Conservation (phyloP, 345 rosid genomes). For the Ceriops zippeliana region DNA sequence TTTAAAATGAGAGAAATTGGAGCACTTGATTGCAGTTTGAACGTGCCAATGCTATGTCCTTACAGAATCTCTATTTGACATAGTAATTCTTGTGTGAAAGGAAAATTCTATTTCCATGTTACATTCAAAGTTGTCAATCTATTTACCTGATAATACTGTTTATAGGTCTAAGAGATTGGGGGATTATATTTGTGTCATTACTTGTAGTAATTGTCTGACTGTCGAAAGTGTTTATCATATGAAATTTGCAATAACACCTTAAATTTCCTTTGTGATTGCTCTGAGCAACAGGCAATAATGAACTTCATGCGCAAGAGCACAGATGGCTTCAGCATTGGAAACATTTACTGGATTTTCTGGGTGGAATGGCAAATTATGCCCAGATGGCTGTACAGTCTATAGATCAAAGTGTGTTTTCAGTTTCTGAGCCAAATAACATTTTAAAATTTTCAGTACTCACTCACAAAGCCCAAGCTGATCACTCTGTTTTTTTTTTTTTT, state of each 20-base stretch:
- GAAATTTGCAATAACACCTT: too few species aligned
- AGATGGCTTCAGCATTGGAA: slow-evolving; percentile 86
- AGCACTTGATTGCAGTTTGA: too few species aligned
- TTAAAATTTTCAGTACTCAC: background rate
- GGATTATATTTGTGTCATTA: too few species aligned
- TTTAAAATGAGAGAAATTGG: too few species aligned
- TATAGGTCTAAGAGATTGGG: too few species aligned
- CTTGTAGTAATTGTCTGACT: background rate
- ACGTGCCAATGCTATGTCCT: too few species aligned
- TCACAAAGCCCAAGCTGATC: too few species aligned
- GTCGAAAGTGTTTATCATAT: background rate
- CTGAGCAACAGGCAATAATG: slow-evolving; percentile 58
- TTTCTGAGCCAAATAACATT: background rate
- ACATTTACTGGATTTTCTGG: slow-evolving; percentile 81
- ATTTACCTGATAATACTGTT: too few species aligned
- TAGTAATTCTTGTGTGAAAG: too few species aligned
- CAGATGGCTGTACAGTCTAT: slow-evolving; percentile 79
- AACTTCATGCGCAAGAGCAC: slow-evolving; percentile 84
- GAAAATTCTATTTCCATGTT: too few species aligned
- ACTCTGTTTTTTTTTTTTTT: background rate
- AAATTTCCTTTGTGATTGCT: background rate
- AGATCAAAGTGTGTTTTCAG: slow-evolving; percentile 57
- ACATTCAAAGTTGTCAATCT: too few species aligned
- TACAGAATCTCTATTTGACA: too few species aligned
- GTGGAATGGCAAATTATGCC: slow-evolving; percentile 62